phyloP scores from a whole-genome alignment of 1,284 basidiomycete species.

The Agroathelia rolfsii region DNA sequence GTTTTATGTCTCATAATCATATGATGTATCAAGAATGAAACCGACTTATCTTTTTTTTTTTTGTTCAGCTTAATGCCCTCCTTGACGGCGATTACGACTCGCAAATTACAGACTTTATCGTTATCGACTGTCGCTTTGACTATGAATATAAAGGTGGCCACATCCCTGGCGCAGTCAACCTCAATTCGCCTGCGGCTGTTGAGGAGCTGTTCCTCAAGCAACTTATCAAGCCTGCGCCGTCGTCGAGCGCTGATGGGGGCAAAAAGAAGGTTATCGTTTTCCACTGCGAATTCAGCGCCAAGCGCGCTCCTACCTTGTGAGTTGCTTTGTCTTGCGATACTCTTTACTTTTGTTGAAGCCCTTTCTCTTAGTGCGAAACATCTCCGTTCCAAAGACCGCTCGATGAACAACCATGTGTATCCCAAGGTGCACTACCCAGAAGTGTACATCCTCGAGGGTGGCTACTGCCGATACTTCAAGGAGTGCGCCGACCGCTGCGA shows the following conservation, averaged over 20 bases:
- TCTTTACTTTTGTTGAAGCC: too few species aligned
- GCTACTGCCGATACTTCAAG: conserved; percentile 85
- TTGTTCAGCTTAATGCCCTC: conserved; percentile 57
- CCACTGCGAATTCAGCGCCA: conserved; percentile 96
- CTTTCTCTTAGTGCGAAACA: conserved; percentile 70
- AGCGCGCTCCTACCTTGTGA: conserved; percentile 92
- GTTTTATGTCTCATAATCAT: conserved; percentile 19
- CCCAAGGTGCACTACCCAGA: conserved; percentile 95
- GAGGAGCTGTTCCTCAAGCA: conserved; percentile 71
- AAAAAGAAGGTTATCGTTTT: conserved; percentile 87
- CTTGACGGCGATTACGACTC: conserved; percentile 64
- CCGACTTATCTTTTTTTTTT: too few species aligned
- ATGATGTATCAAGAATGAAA: too few species aligned
- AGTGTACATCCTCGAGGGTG: conserved; percentile 93
- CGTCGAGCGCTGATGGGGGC: conserved; percentile 67
- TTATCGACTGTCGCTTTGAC: conserved; percentile 97
- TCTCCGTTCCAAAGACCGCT: conserved; percentile 83
- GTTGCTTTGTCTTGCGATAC: conserved; percentile 23
- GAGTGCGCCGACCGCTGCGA: conserved; percentile 61
- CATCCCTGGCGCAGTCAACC: conserved; percentile 85
- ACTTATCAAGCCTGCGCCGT: conserved; percentile 59
- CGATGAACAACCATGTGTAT: conserved; percentile 80
- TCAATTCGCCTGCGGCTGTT: conserved; percentile 73
- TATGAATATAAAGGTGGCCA: conserved; percentile 96
- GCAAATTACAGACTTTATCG: conserved; percentile 58